Evolutionary conservation across 257 asterid genomes (phyloP), one percentile per base, ranked within the genome.

Genomic region (Lantana camara): DNA sequence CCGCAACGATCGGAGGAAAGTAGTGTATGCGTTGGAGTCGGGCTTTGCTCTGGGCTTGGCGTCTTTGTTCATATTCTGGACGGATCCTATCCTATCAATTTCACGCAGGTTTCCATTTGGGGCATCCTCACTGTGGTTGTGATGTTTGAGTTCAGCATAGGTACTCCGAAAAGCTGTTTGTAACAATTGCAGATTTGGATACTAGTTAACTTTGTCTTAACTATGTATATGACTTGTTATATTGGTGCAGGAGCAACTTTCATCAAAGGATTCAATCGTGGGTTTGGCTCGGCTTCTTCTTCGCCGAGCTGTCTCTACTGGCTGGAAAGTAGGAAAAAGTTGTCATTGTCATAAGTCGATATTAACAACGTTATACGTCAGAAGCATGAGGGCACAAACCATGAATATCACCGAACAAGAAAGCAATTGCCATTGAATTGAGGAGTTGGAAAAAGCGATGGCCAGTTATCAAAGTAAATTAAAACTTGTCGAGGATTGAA

Each of bases 81-180:
- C 75, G 50, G 75, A 83, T 60, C 96, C 96, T n/a, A n/a, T n/a
- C n/a, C n/a, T 1, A 40, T 64, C 22, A 88, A 89, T 66, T 63
- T 82, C 23, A 68, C 85, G 20, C 75, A 73, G 77, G 79, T 68
- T 68, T 73, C 89, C 12, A 86, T 89, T 3, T 86, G 95, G 96
- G 95, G 90, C 7, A 86, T 89, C 27, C 80, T 86, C 11, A 86
- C 93, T 3, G 96, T 89, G 1, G 79, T 86, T 5, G 96, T 89
- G 11, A 88, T 86, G 73, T 89, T 89, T 17, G 96, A 89, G 69
- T 89, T 89, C 82, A 89, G 95, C 66, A 84, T 86, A 69, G 96
- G 95, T 87, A 82, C 21, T n/a, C n/a, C n/a, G n/a, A n/a, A 17
- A 41, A 2, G 2, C 17, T 41, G 7, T 41, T 41, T 13, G 17